Conservation (phyloP, 129 eudicot genomes). For the Erigeron canadensis region DNA sequence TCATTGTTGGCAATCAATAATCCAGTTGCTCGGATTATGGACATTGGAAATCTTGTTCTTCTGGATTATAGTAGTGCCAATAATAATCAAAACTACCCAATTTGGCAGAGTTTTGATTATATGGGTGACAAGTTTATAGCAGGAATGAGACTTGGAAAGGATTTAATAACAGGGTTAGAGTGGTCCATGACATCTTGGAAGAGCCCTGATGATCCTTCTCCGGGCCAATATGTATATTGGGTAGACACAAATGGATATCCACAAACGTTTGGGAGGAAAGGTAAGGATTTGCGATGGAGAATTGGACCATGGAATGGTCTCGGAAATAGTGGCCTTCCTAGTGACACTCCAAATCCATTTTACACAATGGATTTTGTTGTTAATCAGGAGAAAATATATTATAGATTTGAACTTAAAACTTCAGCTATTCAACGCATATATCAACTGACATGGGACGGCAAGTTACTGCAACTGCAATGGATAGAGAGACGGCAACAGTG, state of each 20-base stretch:
- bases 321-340: slow-evolving; percentile 26
- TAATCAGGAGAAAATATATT: slow-evolving; percentile 26
- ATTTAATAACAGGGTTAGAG: slow-evolving; percentile 16
- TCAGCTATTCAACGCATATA: background rate
- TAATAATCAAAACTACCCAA: background rate
- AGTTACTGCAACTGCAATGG: background rate
- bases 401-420: slow-evolving; percentile 11
- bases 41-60: slow-evolving; percentile 36
- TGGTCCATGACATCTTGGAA: slow-evolving; percentile 29
- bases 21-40: slow-evolving; percentile 24
- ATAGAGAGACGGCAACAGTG: slow-evolving; percentile 7
- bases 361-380: slow-evolving; percentile 12
- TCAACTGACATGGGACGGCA: background rate
- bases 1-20: background rate
- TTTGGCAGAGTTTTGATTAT: slow-evolving; percentile 46
- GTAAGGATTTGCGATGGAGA: background rate
- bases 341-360: background rate
- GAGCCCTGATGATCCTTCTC: slow-evolving; percentile 31
- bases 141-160: slow-evolving; percentile 41
- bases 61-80: slow-evolving; percentile 1
- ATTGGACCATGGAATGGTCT: slow-evolving; percentile 49
- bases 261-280: background rate
- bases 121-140: slow-evolving; percentile 30
- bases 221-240: background rate
- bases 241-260: slow-evolving; percentile 40